Percentiles rank a stretch among this genome's conserved stretches.
These are phyloP conservation scores for Penicillium malachiteum DNA, from an alignment of 495 filamentous ascomycete genomes.

Conservation along the genomic window DNA sequence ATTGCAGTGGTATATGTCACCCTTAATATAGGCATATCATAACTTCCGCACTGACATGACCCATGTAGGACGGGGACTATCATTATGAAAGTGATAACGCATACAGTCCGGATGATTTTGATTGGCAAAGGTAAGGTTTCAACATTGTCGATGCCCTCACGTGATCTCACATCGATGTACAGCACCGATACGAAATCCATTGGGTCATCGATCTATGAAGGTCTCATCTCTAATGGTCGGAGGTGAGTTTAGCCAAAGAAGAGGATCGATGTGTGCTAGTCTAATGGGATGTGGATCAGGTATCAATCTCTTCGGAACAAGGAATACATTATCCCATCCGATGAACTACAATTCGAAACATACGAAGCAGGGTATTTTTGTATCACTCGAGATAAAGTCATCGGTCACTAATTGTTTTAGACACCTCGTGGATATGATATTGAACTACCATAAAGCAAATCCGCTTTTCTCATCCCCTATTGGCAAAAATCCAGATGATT, in stretches of 20 bases:
- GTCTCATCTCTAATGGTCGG: conserved; percentile 19
- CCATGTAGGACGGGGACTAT: not conserved
- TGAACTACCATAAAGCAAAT: not conserved
- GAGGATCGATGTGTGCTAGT: not conserved
- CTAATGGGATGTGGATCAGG: not conserved
- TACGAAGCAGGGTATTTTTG: conserved; percentile 21
- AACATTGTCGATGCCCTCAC: not conserved
- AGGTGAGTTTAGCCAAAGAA: conserved; percentile 5
- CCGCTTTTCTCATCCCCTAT: not conserved
- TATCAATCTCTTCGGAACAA: conserved; percentile 4
- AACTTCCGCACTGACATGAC: not conserved
- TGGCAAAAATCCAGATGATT: not conserved
- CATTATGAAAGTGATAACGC: not conserved
- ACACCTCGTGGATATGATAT: conserved; percentile 17
- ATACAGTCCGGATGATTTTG: not conserved
- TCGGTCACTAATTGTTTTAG: conserved; percentile 2
- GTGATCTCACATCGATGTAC: not conserved
- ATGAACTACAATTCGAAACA: conserved; percentile 26
- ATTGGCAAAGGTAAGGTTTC: not conserved
- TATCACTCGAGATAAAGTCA: not conserved
- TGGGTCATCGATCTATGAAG: conserved; percentile 16
- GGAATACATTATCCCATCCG: conserved; percentile 16
- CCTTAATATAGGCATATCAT: not conserved
- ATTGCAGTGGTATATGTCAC: not conserved
- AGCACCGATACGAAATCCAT: conserved; percentile 20